phyloP scores from a whole-genome alignment of 2,329 filamentous ascomycete species.

The Fusarium nematophilum region DNA sequence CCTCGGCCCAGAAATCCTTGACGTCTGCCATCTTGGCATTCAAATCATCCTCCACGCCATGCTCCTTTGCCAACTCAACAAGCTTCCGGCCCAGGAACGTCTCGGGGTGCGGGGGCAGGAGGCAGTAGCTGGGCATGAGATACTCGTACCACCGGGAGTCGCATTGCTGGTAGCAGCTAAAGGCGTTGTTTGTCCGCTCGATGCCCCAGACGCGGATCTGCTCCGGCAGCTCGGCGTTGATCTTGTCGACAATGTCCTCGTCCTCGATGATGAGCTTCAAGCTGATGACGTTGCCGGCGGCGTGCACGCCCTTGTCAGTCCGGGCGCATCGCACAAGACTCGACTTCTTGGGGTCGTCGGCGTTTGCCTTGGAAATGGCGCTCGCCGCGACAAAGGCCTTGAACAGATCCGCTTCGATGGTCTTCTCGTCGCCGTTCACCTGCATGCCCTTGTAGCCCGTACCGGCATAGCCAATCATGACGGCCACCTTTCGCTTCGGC shows the following conservation, averaged over 20 bases:
- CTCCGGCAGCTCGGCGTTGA: slow-evolving; percentile 84
- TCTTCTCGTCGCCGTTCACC: slow-evolving; percentile 84
- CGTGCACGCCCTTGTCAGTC: slow-evolving; percentile 97
- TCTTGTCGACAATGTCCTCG: slow-evolving; percentile 85
- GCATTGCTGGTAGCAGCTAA: slow-evolving; percentile 94
- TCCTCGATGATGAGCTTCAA: slow-evolving; percentile 97
- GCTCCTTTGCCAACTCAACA: slow-evolving; percentile 80
- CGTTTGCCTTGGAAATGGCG: slow-evolving; percentile 96
- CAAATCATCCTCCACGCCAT: slow-evolving; percentile 77
- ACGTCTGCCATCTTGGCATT: slow-evolving; percentile 80
- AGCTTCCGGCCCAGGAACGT: slow-evolving; percentile 87
- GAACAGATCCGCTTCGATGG: slow-evolving; percentile 96
- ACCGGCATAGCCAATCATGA: slow-evolving; percentile 94
- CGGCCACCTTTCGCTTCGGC: slow-evolving; percentile 96
- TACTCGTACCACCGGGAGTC: slow-evolving; percentile 99
- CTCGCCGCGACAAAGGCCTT: slow-evolving; percentile 89
- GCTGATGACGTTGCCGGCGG: slow-evolving; percentile 93
- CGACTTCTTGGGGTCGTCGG: slow-evolving; percentile 95
- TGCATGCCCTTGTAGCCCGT: slow-evolving; percentile 99
- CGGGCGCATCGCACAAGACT: slow-evolving; percentile 92
- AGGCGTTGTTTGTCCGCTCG: slow-evolving; percentile 86
- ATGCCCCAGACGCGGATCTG: slow-evolving; percentile 98
- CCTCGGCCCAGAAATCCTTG: slow-evolving; percentile 81
- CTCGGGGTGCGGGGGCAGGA: slow-evolving; percentile 90
- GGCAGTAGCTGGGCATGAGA: slow-evolving; percentile 90